Evolutionary conservation across 257 asterid genomes (phyloP), one percentile per base, ranked within the genome.

Genomic region (Scutellaria baicalensis): DNA sequence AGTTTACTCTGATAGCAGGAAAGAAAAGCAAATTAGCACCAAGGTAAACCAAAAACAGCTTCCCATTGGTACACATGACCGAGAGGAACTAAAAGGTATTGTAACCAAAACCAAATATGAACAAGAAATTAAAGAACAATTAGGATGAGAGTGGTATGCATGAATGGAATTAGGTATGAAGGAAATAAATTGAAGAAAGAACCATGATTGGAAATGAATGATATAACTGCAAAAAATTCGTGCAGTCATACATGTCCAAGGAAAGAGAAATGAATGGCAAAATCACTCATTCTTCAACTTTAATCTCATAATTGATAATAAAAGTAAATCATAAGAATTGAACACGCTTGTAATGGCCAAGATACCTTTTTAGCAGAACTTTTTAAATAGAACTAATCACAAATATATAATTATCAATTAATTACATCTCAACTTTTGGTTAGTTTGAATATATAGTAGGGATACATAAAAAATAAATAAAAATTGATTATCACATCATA

Each of bases 1-100:
- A 83, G 91, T 88, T 84, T 89, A 61, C 84, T 81, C 98, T 92
- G 88, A 68, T 61, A 76, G 61, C 47, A 81, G 84, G 84, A 66
- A 69, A 77, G 75, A 63, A 70, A 38, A 10, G 56, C 12, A 57
- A 76, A 66, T 70, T 70, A 74, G 74, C 11, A 51, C 12, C 62
- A 59, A 12, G 54, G 21, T 56, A 23, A 73, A 59, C 27, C 14
- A 66, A 38, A 70, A 68, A 56, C 31, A 33, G 36, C 61, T 76
- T 55, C 31, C 7, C 51, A 31, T 55, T 68, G 23, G 48, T 27
- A 59, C 48, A 68, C 33, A 63, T 9, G 20, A 38, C 54, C 59
- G 69, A 55, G 57, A 55, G 38, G 63, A 68, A 57, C 11, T 45
- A n/a, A 67, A 68, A 64, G 63, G 33, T 45, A 61, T 64, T 5